Evolutionary conservation across 495 filamentous ascomycete genomes (phyloP), one percentile per base, ranked within the genome.

Genomic region (Elaphomyces granulatus): DNA sequence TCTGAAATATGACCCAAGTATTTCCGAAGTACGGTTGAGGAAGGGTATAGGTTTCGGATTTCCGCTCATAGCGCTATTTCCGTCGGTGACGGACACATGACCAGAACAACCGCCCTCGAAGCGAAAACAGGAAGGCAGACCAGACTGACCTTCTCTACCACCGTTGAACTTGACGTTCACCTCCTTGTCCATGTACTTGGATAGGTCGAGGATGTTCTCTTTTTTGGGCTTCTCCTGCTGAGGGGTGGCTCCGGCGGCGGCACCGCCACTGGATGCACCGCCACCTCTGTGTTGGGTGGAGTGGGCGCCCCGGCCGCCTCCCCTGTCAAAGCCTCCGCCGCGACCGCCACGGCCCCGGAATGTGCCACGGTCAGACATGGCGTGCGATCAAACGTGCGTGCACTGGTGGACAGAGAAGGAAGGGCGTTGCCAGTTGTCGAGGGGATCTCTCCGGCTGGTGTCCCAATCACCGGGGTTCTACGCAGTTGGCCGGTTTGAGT

Each of bases 81-180:
- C n/a, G n/a, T n/a, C n/a, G n/a, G n/a, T n/a, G n/a, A n/a, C n/a
- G n/a, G n/a, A n/a, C n/a, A n/a, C n/a, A n/a, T n/a, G n/a, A n/a
- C n/a, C n/a, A n/a, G n/a, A n/a, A n/a, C n/a, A n/a, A n/a, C n/a
- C n/a, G n/a, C n/a, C n/a, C n/a, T n/a, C n/a, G n/a, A n/a, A n/a
- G n/a, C n/a, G n/a, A n/a, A n/a, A n/a, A n/a, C n/a, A n/a, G n/a
- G n/a, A n/a, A n/a, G n/a, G n/a, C n/a, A n/a, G n/a, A n/a, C n/a
- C n/a, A n/a, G 23, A 28, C 23, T 28, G 6, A 94, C 88, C 87
- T 69, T 96, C 87, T 45, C 90, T 67, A 3, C 90, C 90, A 16
- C 90, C 90, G 52, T 83, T 94, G 56, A 98, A 96, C 64, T 96
- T 95, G 44, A 96, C 90, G 3, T 72, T 78, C 38, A 98, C 81